Conservation (phyloP, 1,284 basidiomycete genomes). For the Cystobasidiaceae sp. region DNA sequence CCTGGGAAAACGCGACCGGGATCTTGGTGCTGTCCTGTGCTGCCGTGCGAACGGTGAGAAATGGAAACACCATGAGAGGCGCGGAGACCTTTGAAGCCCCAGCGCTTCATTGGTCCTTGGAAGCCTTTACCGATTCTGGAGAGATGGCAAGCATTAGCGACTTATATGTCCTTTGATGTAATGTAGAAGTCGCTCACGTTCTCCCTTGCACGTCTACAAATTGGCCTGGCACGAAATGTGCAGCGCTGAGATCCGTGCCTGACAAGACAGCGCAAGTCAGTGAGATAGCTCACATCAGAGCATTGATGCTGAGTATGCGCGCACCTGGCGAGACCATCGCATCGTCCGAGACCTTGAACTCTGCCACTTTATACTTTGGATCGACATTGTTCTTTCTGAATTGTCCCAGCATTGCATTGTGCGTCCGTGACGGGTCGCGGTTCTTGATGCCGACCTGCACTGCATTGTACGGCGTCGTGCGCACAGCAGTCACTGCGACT, state of each 20-base stretch:
- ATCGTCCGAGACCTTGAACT: constrained; percentile 75
- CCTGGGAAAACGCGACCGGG: constrained; percentile 51
- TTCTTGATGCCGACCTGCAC: constrained; percentile 79
- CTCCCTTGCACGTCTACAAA: constrained; percentile 89
- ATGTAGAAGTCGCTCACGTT: constrained; percentile 59
- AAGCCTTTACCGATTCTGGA: constrained; percentile 91
- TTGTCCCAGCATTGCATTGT: constrained; percentile 74
- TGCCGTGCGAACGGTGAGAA: constrained; percentile 87
- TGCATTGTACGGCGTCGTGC: constrained; percentile 61
- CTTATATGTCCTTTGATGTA: background rate
- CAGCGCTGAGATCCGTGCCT: constrained; percentile 84
- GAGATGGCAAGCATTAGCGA: background rate
- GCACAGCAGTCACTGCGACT: constrained; percentile 28
- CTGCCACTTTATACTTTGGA: constrained; percentile 81
- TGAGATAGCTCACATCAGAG: background rate
- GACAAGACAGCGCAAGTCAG: constrained; percentile 1
- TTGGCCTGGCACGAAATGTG: constrained; percentile 97
- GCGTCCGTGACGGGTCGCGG: constrained; percentile 61
- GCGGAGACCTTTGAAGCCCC: constrained; percentile 84
- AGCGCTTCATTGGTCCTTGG: constrained; percentile 94
- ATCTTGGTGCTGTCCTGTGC: constrained; percentile 84
- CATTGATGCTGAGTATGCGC: background rate
- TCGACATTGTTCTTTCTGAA: constrained; percentile 73
- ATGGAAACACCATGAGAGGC: constrained; percentile 96
- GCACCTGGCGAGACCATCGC: background rate